Base-by-base conservation (phyloP, 1,139 yeast species). In the Spathaspora sp. region DNA sequence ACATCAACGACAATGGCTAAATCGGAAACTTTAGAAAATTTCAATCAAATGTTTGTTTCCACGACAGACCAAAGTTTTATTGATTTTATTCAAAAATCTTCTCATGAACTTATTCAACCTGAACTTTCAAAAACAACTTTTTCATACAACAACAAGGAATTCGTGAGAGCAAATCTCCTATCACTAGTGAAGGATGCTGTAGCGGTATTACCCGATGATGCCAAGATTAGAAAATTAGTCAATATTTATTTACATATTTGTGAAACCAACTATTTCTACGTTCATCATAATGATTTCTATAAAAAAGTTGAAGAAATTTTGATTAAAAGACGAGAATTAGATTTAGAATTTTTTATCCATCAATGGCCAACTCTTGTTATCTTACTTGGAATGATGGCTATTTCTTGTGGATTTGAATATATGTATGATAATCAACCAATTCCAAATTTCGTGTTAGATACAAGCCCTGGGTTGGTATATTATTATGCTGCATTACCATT, bases 361-460 rank as follows among this genome's bases (percentile, higher is more conserved):
- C 39, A 56, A 39, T 56, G 60, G 60, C 45, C 50, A 15, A 29
- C 31, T n/a, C 27, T 56, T n/a, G 52, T 52, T 7, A 46, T 51
- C 25, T 18, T 55, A 2, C 39, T 55, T 13, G 51, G 49, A 2
- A 45, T 54, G 41, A 48, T 56, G 23, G 55, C 60, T 1, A 50
- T 56, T 10, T 48, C 60, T 4, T 44, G 53, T 6, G 57, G 56
- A 10, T 56, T 50, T 44, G 59, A 56, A 34, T 55, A 52, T 31
- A 62, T 86, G 26, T 20, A 26, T 17, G 43, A 31, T 26, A 60
- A 72, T 6, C 77, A 73, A 42, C 81, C 73, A 27, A 65, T 61
- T 23, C 46, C 51, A 1, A 31, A 40, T 23, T 25, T 46, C 11
- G 44, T 38, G 16, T 33, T 40, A 16, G 67, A 64, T 25, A 56